These are phyloP conservation scores for Aspergillus carlsbadensis DNA, from an alignment of 495 filamentous ascomycete species.

Conservation along the genomic window DNA sequence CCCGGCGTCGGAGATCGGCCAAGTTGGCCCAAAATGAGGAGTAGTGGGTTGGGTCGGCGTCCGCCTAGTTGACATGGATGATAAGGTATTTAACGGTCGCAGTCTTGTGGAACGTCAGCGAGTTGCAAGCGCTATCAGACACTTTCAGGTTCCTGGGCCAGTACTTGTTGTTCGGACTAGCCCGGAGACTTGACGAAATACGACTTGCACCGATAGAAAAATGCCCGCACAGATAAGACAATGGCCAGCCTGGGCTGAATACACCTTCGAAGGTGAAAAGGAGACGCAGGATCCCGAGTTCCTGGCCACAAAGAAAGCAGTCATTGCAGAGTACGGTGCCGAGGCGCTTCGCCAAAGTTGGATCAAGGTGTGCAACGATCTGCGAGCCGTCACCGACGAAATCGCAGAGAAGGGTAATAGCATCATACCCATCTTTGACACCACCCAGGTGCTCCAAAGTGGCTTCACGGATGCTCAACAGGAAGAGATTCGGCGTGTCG, in stretches of 20 bases:
- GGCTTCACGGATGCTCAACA: background rate
- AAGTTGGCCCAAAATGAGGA: no score
- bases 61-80: background rate
- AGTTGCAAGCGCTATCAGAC: background rate
- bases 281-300: background rate
- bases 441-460: background rate
- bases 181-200: no score
- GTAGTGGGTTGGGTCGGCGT: no score
- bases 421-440: background rate
- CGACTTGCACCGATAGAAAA: background rate
- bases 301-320: background rate
- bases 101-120: background rate
- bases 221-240: background rate
- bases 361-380: background rate
- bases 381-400: background rate
- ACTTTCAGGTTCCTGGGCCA: no score
- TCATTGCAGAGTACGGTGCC: background rate
- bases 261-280: background rate
- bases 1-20: no score
- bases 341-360: background rate
- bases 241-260: background rate
- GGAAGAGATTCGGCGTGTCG: background rate
- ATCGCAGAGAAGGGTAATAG: background rate
- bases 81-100: background rate
- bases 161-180: no score